Evolutionary conservation across 2,329 filamentous ascomycete genomes (phyloP).

Genomic region (Neofusicoccum sp.): DNA sequence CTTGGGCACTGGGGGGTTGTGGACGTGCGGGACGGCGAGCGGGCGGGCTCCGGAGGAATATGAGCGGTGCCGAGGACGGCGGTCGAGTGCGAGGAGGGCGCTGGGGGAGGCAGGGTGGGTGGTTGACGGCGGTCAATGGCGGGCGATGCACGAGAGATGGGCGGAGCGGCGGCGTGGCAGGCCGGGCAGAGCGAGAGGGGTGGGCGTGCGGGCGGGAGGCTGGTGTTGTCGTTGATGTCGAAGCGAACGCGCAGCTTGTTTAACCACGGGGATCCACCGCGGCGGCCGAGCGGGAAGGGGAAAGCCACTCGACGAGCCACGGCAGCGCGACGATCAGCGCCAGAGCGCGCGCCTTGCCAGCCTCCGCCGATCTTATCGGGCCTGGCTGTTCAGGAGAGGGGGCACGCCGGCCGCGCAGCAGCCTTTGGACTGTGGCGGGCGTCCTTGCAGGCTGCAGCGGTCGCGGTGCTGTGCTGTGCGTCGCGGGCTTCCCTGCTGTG

Average conservation of each 20-base stretch:
- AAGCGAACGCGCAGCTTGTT: conserved; percentile 19
- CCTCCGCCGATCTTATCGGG: conserved; percentile 6
- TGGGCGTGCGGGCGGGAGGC: not conserved
- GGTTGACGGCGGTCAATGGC: conserved; percentile 8
- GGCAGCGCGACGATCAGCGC: conserved; percentile 17
- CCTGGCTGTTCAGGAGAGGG: conserved; percentile 16
- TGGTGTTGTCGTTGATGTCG: conserved; percentile 16
- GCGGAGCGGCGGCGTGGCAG: not conserved
- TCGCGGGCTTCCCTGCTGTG: not conserved
- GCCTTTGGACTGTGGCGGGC: not conserved
- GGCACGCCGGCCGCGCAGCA: not conserved
- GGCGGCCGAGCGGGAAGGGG: conserved; percentile 15
- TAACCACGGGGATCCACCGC: conserved; percentile 17
- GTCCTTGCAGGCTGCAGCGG: conserved; percentile 11
- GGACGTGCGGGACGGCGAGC: not conserved
- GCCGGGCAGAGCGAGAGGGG: not conserved
- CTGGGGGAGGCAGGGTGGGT: not conserved
- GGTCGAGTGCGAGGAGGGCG: conserved; percentile 6
- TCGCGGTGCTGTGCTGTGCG: not conserved
- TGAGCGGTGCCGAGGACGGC: conserved; percentile 1
- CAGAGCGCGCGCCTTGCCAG: conserved; percentile 14
- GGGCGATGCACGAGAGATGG: not conserved
- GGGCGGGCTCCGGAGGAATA: conserved; percentile 1
- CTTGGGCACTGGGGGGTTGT: not conserved
- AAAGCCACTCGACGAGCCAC: conserved; percentile 14